Conservation (phyloP, 306 rosid species). For the Geum urbanum region DNA sequence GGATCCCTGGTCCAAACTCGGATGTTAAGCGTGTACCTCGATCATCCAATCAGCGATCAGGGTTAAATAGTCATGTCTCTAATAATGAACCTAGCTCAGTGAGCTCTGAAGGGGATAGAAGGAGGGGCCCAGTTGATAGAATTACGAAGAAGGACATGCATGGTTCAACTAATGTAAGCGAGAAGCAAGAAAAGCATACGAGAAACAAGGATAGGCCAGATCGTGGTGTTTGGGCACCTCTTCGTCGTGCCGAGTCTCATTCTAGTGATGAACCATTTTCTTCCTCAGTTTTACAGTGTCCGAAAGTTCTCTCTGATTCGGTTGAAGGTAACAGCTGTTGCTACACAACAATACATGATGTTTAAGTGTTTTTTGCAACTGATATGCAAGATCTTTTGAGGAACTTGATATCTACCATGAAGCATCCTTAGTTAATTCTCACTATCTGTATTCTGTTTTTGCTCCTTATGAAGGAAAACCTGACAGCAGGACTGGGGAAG, state of each 20-base stretch:
- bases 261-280: constrained; percentile 45
- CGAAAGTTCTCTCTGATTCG: constrained; percentile 43
- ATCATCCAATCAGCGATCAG: constrained; percentile 40
- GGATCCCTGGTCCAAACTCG: constrained; percentile 54
- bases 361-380: constrained; percentile 11
- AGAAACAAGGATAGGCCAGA: constrained; percentile 97
- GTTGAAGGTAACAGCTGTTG: constrained; percentile 52
- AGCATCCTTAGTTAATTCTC: constrained; percentile 16
- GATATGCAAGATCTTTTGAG: constrained; percentile 5
- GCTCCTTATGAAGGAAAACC: constrained; percentile 39
- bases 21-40: constrained; percentile 63
- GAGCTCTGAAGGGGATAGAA: constrained; percentile 57
- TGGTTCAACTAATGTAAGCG: constrained; percentile 44
- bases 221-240: constrained; percentile 98
- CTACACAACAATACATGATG: background rate
- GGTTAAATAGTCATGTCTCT: constrained; percentile 44
- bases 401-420: constrained; percentile 10
- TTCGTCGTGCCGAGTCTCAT: constrained; percentile 67
- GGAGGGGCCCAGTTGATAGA: constrained; percentile 49
- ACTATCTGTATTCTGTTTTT: constrained; percentile 25
- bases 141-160: constrained; percentile 51
- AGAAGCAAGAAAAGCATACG: constrained; percentile 76
- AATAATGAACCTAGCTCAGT: constrained; percentile 43
- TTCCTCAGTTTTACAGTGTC: constrained; percentile 40
- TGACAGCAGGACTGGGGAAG: constrained; percentile 47